Percentiles rank a stretch among this genome's conserved stretches.
Evolutionary conservation across 768 basidiomycete genomes (phyloP).

Genomic region (Flagelloscypha sp.): DNA sequence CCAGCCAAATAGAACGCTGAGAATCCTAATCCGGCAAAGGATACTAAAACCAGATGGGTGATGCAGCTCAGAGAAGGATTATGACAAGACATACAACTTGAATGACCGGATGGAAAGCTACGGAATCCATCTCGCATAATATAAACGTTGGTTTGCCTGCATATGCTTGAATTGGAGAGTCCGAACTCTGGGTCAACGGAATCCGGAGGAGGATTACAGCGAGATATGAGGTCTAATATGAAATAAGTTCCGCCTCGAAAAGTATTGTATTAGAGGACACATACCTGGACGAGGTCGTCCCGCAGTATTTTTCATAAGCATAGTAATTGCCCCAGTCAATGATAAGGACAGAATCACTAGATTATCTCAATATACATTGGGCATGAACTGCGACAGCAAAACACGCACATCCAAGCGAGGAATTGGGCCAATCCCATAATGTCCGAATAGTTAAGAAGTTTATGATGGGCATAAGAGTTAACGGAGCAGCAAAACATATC

Average conservation of each 20-base stretch:
- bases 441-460: slow-evolving; percentile 69
- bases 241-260: slow-evolving; percentile 3
- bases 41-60: slow-evolving; percentile 40
- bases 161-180: slow-evolving; percentile 67
- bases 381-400: slow-evolving; percentile 2
- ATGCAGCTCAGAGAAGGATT: slow-evolving; percentile 1
- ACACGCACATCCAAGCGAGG: slow-evolving; percentile 33
- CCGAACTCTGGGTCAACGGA: slow-evolving; percentile 64
- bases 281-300: slow-evolving; percentile 84
- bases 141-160: slow-evolving; percentile 55
- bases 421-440: slow-evolving; percentile 80
- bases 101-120: slow-evolving; percentile 89
- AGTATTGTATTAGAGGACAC: slow-evolving; percentile 1
- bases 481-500: slow-evolving; percentile 55
- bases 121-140: slow-evolving; percentile 79
- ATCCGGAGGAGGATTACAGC: slow-evolving; percentile 63
- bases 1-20: slow-evolving; percentile 84
- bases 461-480: slow-evolving; percentile 60
- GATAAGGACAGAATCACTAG: slow-evolving; percentile 44
- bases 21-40: slow-evolving; percentile 90
- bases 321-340: slow-evolving; percentile 75
- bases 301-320: slow-evolving; percentile 79
- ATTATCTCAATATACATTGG: too few species aligned
- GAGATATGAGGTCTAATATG: slow-evolving; percentile 48
- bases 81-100: slow-evolving; percentile 53